These are phyloP conservation scores for Hyaloscypha hepaticicola DNA, from an alignment of 495 filamentous ascomycete species.

Conservation along the genomic window DNA sequence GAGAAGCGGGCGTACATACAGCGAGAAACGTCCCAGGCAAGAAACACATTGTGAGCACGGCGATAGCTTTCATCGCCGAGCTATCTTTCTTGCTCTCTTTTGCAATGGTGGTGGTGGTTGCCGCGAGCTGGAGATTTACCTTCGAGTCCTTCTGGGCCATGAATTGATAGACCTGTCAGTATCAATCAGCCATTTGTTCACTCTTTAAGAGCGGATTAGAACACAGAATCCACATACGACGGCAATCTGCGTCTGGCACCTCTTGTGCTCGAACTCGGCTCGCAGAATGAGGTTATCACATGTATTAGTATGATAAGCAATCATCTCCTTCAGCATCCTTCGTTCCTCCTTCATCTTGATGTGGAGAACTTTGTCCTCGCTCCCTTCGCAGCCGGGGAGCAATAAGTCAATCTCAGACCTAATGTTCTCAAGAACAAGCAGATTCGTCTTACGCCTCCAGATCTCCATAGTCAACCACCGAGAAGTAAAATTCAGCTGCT, in stretches of 20 bases:
- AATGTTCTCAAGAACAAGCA: not conserved
- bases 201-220: not conserved
- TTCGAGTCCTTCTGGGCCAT: conserved; percentile 23
- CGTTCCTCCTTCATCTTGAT: not conserved
- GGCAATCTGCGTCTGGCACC: conserved; percentile 10
- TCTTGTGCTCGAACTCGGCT: conserved; percentile 15
- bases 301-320: conserved; percentile 10
- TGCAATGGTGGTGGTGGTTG: conserved; percentile 9
- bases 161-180: conserved; percentile 20
- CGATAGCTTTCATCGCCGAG: conserved; percentile 26
- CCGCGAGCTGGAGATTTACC: conserved; percentile 14
- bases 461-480: not conserved
- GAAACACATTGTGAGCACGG: conserved; percentile 29
- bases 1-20: conserved; percentile 8
- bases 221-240: conserved; percentile 6
- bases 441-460: not conserved
- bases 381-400: not conserved
- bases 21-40: conserved; percentile 28
- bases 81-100: conserved; percentile 17
- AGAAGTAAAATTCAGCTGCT: not conserved
- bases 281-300: conserved; percentile 6
- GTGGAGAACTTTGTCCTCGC: not conserved
- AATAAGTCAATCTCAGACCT: not conserved
- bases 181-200: not conserved
- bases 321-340: not conserved